A percentile compares a stretch with the other conserved stretches of the same genome.
Conservation (phyloP, 2,329 filamentous ascomycete species). For the Calonectria henricotiae region DNA sequence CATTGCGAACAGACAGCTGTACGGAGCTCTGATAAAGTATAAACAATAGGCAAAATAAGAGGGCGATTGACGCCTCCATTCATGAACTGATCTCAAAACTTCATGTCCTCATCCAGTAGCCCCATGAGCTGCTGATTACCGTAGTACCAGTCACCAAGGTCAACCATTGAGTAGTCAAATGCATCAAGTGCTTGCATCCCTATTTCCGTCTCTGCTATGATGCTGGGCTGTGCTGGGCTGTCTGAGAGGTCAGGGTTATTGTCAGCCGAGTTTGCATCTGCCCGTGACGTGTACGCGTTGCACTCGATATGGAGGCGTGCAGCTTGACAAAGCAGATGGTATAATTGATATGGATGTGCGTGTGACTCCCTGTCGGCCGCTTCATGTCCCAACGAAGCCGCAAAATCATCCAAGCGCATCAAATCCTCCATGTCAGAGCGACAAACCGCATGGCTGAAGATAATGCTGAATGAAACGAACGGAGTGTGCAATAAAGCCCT, state of each 20-base stretch:
- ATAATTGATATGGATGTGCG: slow-evolving; percentile 57
- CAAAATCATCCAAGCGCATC: slow-evolving; percentile 53
- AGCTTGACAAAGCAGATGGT: slow-evolving; percentile 56
- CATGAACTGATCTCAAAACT: not conserved
- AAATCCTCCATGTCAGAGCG: slow-evolving; percentile 34
- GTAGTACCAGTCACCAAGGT: slow-evolving; percentile 40
- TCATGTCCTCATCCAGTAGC: slow-evolving; percentile 40
- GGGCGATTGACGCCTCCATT: too few species aligned
- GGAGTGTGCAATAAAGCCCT: slow-evolving; percentile 59
- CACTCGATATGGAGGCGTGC: slow-evolving; percentile 52
- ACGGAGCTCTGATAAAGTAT: too few species aligned
- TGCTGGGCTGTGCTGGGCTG: not conserved
- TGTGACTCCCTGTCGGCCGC: slow-evolving; percentile 35
- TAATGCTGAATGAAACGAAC: slow-evolving; percentile 59
- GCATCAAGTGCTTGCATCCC: not conserved
- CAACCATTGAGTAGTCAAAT: not conserved
- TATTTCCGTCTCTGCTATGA: not conserved
- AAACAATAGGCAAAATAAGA: too few species aligned
- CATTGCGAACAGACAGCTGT: too few species aligned
- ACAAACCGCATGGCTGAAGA: slow-evolving; percentile 56
- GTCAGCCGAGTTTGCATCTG: not conserved
- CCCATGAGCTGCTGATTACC: slow-evolving; percentile 43
- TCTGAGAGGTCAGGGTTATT: not conserved
- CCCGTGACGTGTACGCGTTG: not conserved
- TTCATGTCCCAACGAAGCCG: slow-evolving; percentile 52